Conservation (phyloP, 2,329 filamentous ascomycete species). For the Penicillium oxalicum region DNA sequence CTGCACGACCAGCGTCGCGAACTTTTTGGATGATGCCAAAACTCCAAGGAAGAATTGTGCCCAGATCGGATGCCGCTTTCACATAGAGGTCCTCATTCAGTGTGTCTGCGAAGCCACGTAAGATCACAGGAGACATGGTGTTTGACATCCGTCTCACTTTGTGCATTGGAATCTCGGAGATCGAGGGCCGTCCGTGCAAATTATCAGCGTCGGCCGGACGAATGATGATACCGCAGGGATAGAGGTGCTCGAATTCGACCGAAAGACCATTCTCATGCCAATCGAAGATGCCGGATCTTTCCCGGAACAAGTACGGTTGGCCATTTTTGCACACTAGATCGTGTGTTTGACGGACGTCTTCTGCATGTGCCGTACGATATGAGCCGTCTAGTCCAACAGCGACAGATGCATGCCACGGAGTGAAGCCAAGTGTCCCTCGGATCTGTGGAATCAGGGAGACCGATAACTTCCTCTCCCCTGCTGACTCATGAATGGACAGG, state of each 20-base stretch:
- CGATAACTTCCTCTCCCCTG: slow-evolving; percentile 23
- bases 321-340: slow-evolving; percentile 46
- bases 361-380: slow-evolving; percentile 21
- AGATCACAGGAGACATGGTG: slow-evolving; percentile 48
- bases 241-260: slow-evolving; percentile 43
- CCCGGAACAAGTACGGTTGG: slow-evolving; percentile 46
- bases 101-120: slow-evolving; percentile 49
- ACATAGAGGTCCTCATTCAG: slow-evolving; percentile 43
- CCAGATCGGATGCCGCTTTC: slow-evolving; percentile 44
- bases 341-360: slow-evolving; percentile 30
- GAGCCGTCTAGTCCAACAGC: slow-evolving; percentile 26
- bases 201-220: slow-evolving; percentile 19
- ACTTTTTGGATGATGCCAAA: slow-evolving; percentile 50
- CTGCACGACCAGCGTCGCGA: slow-evolving; percentile 44
- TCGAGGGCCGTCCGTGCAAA: slow-evolving; percentile 18
- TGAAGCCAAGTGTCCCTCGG: slow-evolving; percentile 20
- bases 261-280: slow-evolving; percentile 35
- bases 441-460: slow-evolving; percentile 22
- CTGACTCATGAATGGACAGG: slow-evolving; percentile 26
- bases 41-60: slow-evolving; percentile 47
- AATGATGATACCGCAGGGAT: slow-evolving; percentile 32
- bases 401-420: slow-evolving; percentile 33
- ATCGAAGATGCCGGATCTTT: slow-evolving; percentile 42
- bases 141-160: slow-evolving; percentile 41
- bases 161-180: slow-evolving; percentile 19